A percentile compares a stretch with the other conserved stretches of the same genome.
These are phyloP conservation scores for Ogataea saltuana DNA, from an alignment of 805 yeast genomes.

Conservation along the genomic window DNA sequence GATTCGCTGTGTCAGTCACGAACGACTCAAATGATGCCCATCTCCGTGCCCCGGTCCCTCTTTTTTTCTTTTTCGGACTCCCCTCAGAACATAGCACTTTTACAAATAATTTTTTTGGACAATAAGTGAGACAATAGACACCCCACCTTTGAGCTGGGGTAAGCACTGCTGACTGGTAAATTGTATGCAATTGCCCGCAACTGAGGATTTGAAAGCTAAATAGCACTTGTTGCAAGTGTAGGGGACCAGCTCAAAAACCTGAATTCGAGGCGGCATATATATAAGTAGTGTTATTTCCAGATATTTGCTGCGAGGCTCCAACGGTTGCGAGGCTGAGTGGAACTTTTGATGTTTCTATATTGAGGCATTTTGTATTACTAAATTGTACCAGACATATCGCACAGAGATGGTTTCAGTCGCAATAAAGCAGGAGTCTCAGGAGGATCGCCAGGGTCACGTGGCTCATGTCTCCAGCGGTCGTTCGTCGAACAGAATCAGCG, in stretches of 20 bases:
- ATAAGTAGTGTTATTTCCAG: not conserved
- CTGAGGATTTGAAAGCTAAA: not conserved
- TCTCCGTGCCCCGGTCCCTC: constrained; percentile 4
- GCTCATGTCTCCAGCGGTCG: too few relatives aligned
- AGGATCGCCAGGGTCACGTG: too few relatives aligned
- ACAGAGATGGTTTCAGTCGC: constrained; percentile 8
- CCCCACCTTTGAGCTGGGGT: constrained; percentile 8
- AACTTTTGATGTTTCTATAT: too few relatives aligned
- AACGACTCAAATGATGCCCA: not conserved
- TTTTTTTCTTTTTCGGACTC: constrained; percentile 1
- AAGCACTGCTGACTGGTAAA: not conserved
- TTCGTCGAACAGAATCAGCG: too few relatives aligned
- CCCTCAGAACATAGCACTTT: not conserved
- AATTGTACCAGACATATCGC: too few relatives aligned
- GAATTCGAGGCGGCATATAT: not conserved
- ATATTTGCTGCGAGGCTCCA: not conserved
- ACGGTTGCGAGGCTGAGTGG: not conserved
- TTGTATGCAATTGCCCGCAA: constrained; percentile 5
- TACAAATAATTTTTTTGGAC: not conserved
- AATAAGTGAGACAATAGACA: constrained; percentile 7
- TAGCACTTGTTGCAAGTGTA: constrained; percentile 1
- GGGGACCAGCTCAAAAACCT: constrained; percentile 3
- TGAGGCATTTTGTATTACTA: too few relatives aligned
- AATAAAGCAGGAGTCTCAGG: constrained; percentile 9
- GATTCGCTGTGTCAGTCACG: constrained; percentile 7